Conservation (phyloP, 441 rosid species). For the Manihot esculenta region DNA sequence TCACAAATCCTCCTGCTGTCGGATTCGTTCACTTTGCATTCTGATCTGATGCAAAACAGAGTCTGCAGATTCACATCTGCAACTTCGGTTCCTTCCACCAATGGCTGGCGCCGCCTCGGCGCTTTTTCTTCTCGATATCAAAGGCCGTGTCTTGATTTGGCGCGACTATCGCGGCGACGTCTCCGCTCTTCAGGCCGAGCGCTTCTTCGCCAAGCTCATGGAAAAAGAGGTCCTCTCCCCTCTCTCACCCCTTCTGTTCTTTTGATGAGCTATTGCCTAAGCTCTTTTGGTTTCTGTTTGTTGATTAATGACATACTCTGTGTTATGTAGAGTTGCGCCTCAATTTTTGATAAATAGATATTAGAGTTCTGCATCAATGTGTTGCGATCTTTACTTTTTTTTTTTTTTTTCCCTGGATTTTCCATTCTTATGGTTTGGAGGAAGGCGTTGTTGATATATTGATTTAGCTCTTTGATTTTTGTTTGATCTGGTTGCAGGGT, state of each 20-base stretch:
- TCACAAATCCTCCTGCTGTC: background rate
- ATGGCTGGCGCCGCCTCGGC: conserved; percentile 98
- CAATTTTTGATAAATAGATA: background rate
- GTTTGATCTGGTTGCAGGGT: conserved; percentile 46
- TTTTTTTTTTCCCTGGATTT: background rate
- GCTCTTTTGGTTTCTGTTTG: background rate
- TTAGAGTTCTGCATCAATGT: background rate
- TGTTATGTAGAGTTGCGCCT: background rate
- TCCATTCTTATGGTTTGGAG: background rate
- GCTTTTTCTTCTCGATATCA: conserved; percentile 90
- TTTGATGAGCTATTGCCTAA: background rate
- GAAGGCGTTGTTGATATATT: background rate
- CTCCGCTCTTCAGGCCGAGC: conserved; percentile 84
- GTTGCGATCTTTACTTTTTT: background rate
- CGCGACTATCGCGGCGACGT: conserved; percentile 99
- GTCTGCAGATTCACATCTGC: background rate
- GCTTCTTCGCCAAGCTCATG: conserved; percentile 93
- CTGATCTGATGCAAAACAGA: background rate
- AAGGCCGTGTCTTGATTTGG: conserved; percentile 95
- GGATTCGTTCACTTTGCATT: background rate
- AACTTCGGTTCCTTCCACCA: background rate
- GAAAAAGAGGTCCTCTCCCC: conserved; percentile 65
- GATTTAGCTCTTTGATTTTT: background rate
- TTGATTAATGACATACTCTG: background rate
- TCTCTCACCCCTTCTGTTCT: background rate